These are phyloP conservation scores for Eutrema japonicum DNA, from an alignment of 345 rosid genomes.

Conservation along the genomic window DNA sequence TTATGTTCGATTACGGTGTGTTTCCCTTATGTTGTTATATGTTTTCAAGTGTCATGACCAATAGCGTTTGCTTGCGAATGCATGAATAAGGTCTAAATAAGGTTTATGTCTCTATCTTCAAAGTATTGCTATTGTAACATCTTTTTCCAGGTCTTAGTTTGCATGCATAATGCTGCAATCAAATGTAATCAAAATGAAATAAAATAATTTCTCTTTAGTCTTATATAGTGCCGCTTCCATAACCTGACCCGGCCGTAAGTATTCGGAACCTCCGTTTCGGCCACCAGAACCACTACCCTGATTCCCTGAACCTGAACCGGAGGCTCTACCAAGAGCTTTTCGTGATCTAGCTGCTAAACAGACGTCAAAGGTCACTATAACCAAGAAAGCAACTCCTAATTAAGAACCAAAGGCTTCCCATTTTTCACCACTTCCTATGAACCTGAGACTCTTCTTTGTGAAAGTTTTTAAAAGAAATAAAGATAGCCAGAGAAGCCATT, in stretches of 20 bases:
- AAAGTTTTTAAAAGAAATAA: neutral
- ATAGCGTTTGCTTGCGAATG: neutral
- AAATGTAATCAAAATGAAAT: neutral
- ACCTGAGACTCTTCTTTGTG: neutral
- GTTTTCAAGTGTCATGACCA: conserved; percentile 26
- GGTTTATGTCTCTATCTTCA: conserved; percentile 20
- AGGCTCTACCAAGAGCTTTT: conserved; percentile 31
- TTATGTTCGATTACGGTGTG: conserved; percentile 1
- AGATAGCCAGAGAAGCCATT: conserved; percentile 13
- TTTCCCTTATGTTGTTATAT: conserved; percentile 22
- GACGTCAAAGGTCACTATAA: conserved; percentile 35
- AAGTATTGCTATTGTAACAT: neutral
- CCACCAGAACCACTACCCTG: conserved; percentile 50
- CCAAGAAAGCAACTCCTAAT: conserved; percentile 37
- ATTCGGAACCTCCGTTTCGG: conserved; percentile 37
- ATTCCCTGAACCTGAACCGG: conserved; percentile 50
- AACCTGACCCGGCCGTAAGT: conserved; percentile 34
- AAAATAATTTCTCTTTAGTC: neutral
- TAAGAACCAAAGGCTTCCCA: conserved; percentile 31
- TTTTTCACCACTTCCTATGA: conserved; percentile 4
- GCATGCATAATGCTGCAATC: conserved; percentile 1
- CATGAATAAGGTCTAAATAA: conserved; percentile 34
- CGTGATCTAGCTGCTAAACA: conserved; percentile 45
- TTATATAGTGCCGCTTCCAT: conserved; percentile 40
- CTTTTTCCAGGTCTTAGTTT: neutral